Base-by-base conservation (phyloP, 768 basidiomycete genomes). In the Gloeophyllum trabeum region DNA sequence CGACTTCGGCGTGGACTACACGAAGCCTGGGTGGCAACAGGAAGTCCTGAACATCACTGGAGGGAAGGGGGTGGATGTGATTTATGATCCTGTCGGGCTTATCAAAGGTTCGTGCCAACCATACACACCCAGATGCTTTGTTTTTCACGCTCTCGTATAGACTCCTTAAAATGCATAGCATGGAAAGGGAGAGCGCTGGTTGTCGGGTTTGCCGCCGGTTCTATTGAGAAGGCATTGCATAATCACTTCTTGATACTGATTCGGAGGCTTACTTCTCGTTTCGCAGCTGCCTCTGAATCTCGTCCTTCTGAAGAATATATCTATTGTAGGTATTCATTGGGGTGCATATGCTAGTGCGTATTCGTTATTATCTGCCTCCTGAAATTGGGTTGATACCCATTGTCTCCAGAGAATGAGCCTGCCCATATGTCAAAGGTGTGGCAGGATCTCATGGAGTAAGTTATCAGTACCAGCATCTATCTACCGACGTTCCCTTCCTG, bases 121-220 rank as follows among this genome's bases (percentile, higher is more conserved):
- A 24, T n/a, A n/a, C n/a, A n/a, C 5, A 4, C 16, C 5, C 16
- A 16, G 5, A 18, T 30, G 16, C n/a, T 14, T 23, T 28, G 24
- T 6, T 21, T 22, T 43, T 41, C 48, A 46, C 52, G 53, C 53
- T 25, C 6, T 40, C n/a, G 18, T 16, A 10, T 35, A 87, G 91
- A 89, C 57, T 82, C 73, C 37, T 56, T 97, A 43, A 98, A 93
- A 57, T 94, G 91, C 57, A 87, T 92, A 43, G 86, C 84, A 1
- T 97, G 93, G 81, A 92, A 93, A 57, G 91, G 93, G 1, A 75
- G 94, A 12, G 81, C 85, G 1, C 53, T 99, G 7, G 85, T 98
- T n/a, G 81, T 99, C 40, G 96, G 94, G 4, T 98, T 93, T 59
- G 89, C 85, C 3, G 85, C 73, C 5, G 88, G 88, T 3, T 61